Percentiles rank a stretch among this genome's conserved stretches.
Conservation (phyloP, 176 grass and related monocot species). For the Oryza officinalis region DNA sequence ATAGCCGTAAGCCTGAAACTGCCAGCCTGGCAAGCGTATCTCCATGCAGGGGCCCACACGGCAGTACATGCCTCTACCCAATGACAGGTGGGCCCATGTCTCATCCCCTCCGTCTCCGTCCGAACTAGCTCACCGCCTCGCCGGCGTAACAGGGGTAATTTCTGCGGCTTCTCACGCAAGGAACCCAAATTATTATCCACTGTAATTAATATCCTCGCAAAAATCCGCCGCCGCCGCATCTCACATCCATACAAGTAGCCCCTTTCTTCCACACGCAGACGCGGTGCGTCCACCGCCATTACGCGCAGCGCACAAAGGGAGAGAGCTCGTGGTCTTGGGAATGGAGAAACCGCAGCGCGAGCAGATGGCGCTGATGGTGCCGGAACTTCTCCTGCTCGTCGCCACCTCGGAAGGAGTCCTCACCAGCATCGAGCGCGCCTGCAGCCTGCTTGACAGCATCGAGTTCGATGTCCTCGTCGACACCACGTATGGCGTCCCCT, state of each 20-base stretch:
- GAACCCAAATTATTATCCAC: not conserved
- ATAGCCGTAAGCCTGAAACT: not conserved
- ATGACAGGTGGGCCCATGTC: slow-evolving; percentile 7
- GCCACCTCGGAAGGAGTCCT: slow-evolving; percentile 29
- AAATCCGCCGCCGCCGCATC: not conserved
- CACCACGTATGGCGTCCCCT: not conserved
- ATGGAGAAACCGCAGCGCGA: not conserved
- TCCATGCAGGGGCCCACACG: not conserved
- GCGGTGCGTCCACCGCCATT: slow-evolving; percentile 7
- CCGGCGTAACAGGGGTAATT: not conserved
- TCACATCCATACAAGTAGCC: not conserved
- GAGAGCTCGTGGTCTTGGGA: not conserved
- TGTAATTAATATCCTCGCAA: not conserved
- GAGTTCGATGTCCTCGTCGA: not conserved
- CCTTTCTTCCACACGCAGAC: not conserved
- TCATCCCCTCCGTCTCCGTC: not conserved
- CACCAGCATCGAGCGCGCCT: slow-evolving; percentile 27
- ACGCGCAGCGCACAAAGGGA: not conserved
- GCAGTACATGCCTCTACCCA: too few relatives aligned
- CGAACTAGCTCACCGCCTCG: not conserved
- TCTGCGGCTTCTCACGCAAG: not conserved
- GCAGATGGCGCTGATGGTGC: slow-evolving; percentile 36
- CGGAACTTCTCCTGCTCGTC: slow-evolving; percentile 29
- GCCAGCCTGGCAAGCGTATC: not conserved
- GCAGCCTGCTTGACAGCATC: slow-evolving; percentile 19